Conservation (phyloP, 2,329 filamentous ascomycete genomes). For the Aureobasidium sp. region DNA sequence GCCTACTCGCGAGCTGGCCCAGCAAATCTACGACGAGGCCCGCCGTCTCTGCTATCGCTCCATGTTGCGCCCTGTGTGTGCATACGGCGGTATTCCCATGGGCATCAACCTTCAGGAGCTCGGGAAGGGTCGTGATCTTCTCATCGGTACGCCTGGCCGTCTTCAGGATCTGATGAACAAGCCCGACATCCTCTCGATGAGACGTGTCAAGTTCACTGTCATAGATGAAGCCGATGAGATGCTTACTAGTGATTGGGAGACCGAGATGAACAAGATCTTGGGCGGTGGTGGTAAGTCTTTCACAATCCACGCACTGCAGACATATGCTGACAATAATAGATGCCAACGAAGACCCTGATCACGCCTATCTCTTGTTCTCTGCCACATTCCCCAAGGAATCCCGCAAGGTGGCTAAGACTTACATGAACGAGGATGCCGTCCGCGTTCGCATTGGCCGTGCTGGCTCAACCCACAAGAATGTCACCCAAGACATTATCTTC, state of each 20-base stretch:
- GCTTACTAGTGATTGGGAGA: slow-evolving; percentile 70
- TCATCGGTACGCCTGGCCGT: slow-evolving; percentile 83
- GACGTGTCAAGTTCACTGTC: slow-evolving; percentile 67
- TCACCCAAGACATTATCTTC: slow-evolving; percentile 66
- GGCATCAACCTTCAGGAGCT: slow-evolving; percentile 65
- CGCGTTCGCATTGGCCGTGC: slow-evolving; percentile 78
- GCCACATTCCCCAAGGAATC: slow-evolving; percentile 83
- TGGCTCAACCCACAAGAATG: slow-evolving; percentile 75
- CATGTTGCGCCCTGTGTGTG: slow-evolving; percentile 85
- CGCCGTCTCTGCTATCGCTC: slow-evolving; percentile 89
- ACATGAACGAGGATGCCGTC: slow-evolving; percentile 42
- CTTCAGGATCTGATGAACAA: slow-evolving; percentile 76
- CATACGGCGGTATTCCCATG: slow-evolving; percentile 78
- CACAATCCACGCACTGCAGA: neutral
- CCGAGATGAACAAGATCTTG: slow-evolving; percentile 69
- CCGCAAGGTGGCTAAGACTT: slow-evolving; percentile 67
- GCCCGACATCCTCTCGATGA: slow-evolving; percentile 60
- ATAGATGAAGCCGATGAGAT: slow-evolving; percentile 96
- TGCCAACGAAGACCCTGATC: slow-evolving; percentile 66
- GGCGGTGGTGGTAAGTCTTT: slow-evolving; percentile 63
- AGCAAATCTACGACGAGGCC: slow-evolving; percentile 92
- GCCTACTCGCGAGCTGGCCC: slow-evolving; percentile 82
- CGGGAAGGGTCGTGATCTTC: slow-evolving; percentile 75
- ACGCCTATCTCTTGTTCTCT: slow-evolving; percentile 76
- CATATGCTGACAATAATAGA: slow-evolving; percentile 35